Base-by-base conservation (phyloP, 805 yeast genomes). In the Hanseniaspora taiwanica region DNA sequence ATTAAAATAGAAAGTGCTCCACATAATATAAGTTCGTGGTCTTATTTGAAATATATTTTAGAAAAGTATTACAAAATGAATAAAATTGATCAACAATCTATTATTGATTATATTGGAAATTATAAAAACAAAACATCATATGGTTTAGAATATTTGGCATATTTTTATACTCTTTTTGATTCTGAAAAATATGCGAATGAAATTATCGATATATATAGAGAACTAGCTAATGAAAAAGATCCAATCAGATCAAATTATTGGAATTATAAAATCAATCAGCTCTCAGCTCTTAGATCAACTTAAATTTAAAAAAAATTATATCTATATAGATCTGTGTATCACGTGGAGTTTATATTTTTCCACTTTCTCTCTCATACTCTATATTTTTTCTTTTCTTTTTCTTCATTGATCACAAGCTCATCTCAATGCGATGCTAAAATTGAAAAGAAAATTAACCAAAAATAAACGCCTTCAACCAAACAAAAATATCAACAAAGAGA, bases 21-120 rank as follows among this genome's bases (percentile, higher is more conserved):
- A 1, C 84, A 81, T 35, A 89, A 91, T 54, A 76, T 81, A 35
- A 76, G 93, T 6, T 63, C 81, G 0, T 89, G 97, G 98, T 79
- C 80, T 50, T 91, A 89, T 54, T 56, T 86, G 14, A 53, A 58
- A 6, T 95, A 89, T 1, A 48, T 83, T 0, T 66, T 68, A 49
- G 59, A 61, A 13, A 42, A 47, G 24, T 46, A 51, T 36, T 35
- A 40, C n/a, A 32, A 44, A 20, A 40, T 46, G 3, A 46, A 49
- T 34, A 57, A 60, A 18, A 47, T 73, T 7, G 34, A 43, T 0
- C 66, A 61, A 1, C 51, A 56, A 8, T 48, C 51, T 17, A 36
- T 52, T 2, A 37, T 46, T 18, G 55, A 49, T 5, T 47, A 39
- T 6, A 56, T 47, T 38, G 40, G 36, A 14, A 47, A 46, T 4